Evolutionary conservation across 2,329 filamentous ascomycete species (phyloP).

Genomic region (Pseudogymnoascus destructans): DNA sequence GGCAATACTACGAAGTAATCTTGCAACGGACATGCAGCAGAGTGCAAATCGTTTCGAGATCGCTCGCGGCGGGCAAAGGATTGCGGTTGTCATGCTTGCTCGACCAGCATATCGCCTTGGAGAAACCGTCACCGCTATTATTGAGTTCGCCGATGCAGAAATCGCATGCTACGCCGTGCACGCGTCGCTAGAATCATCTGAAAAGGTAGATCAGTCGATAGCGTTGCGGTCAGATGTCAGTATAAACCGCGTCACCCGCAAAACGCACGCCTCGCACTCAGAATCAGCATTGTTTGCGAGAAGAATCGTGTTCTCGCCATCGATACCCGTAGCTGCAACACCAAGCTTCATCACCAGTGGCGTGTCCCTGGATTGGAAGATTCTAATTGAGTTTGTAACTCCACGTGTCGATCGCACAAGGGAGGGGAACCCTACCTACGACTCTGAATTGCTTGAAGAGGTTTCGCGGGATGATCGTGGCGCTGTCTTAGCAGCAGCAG

Average conservation of each 20-base stretch:
- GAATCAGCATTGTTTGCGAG: conserved; percentile 75
- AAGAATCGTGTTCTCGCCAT: conserved; percentile 65
- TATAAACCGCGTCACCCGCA: conserved; percentile 75
- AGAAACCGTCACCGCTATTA: conserved; percentile 68
- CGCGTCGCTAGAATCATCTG: conserved; percentile 71
- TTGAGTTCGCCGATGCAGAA: conserved; percentile 69
- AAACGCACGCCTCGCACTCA: conserved; percentile 62
- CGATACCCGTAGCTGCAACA: conserved; percentile 71
- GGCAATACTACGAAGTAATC: conserved; percentile 73
- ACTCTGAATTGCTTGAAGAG: conserved; percentile 54
- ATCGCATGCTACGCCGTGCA: conserved; percentile 79
- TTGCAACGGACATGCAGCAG: conserved; percentile 52
- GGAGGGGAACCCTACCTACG: conserved; percentile 23
- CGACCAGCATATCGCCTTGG: conserved; percentile 81
- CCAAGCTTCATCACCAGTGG: conserved; percentile 89
- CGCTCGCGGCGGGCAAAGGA: conserved; percentile 77
- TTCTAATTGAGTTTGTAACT: conserved; percentile 87
- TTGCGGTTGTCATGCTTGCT: conserved; percentile 79
- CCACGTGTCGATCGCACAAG: conserved; percentile 34
- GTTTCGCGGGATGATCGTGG: conserved; percentile 69
- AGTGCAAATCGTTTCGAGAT: conserved; percentile 94
- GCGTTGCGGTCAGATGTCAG: conserved; percentile 76
- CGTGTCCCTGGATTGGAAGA: conserved; percentile 74
- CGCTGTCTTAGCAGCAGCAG: conserved; percentile 61
- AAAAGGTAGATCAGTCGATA: conserved; percentile 67